A percentile compares a stretch with the other conserved stretches of the same genome.
Conservation (phyloP, 2,329 filamentous ascomycete species). For the Nakataea oryzae region DNA sequence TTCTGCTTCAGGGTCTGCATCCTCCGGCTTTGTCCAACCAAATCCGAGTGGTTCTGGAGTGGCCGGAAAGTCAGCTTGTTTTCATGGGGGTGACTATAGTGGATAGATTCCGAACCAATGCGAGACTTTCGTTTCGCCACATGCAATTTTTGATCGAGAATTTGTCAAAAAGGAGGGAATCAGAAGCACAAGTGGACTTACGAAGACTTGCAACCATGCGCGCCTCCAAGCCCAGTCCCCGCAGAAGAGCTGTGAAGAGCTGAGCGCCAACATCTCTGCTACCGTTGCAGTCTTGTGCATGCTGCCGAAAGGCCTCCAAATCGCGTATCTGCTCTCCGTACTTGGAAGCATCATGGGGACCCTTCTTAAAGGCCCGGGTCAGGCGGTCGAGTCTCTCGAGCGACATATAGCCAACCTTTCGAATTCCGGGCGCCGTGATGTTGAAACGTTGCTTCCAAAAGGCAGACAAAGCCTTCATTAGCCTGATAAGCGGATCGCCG, state of each 20-base stretch:
- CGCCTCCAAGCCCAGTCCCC: conserved; percentile 72
- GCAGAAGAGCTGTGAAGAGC: conserved; percentile 75
- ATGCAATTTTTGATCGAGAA: not conserved
- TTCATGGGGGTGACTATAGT: no score
- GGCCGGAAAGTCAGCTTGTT: not conserved
- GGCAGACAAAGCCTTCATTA: conserved; percentile 65
- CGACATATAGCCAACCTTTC: conserved; percentile 85
- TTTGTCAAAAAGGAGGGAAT: not conserved
- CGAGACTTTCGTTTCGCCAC: no score
- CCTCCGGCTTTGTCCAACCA: conserved; percentile 81
- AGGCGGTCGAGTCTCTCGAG: conserved; percentile 66
- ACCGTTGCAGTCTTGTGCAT: conserved; percentile 62
- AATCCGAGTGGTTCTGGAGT: conserved; percentile 62
- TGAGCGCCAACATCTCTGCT: conserved; percentile 84
- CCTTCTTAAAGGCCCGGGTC: conserved; percentile 56
- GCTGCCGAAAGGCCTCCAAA: conserved; percentile 56
- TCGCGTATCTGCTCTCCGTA: conserved; percentile 70
- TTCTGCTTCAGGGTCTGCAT: conserved; percentile 48
- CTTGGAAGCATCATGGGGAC: conserved; percentile 40
- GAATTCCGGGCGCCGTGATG: conserved; percentile 65
- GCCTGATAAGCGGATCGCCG: conserved; percentile 68
- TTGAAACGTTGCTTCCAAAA: conserved; percentile 86
- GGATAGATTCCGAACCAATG: no score
- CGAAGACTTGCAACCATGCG: conserved; percentile 73
- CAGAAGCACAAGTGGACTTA: not conserved